A percentile compares a stretch with the other conserved stretches of the same genome.
Evolutionary conservation across 441 rosid species (phyloP).

Genomic region (Viola pubescens): DNA sequence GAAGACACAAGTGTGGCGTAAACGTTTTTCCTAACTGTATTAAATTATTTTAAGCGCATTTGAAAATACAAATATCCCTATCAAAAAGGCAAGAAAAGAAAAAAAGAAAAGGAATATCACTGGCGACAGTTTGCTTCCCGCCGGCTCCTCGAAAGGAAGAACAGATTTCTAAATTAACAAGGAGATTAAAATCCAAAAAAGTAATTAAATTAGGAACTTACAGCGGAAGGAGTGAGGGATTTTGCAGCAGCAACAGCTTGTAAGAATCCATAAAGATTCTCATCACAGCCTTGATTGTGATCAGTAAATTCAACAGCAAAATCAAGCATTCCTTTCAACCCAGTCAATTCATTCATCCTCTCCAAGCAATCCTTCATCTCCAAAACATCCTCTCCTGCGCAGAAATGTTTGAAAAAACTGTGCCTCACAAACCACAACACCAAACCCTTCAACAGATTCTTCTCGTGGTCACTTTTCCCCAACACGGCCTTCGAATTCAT

Average conservation of each 20-base stretch:
- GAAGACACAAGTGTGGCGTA: too few species aligned
- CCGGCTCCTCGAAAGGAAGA: too few species aligned
- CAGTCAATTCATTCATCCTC: conserved; percentile 35
- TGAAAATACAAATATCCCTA: too few species aligned
- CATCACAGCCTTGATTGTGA: conserved; percentile 47
- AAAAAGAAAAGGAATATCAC: too few species aligned
- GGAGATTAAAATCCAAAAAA: too few species aligned
- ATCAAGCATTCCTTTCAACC: conserved; percentile 59
- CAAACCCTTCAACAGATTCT: conserved; percentile 24
- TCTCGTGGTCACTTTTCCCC: conserved; percentile 3
- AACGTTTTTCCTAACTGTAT: too few species aligned
- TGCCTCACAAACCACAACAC: conserved; percentile 31
- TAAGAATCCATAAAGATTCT: conserved; percentile 44
- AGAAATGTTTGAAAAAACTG: conserved; percentile 70
- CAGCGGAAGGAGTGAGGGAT: too few species aligned
- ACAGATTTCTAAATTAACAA: too few species aligned
- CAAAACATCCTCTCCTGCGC: conserved; percentile 50
- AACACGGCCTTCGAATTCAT: conserved; percentile 56
- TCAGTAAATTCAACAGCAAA: conserved; percentile 13
- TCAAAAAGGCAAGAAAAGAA: too few species aligned
- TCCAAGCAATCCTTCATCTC: conserved; percentile 34
- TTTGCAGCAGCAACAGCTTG: conserved; percentile 24
- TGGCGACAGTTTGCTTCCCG: too few species aligned
- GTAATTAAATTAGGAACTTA: too few species aligned
- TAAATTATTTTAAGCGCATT: too few species aligned